Evolutionary conservation across 2,329 filamentous ascomycete genomes (phyloP), one percentile per base, ranked within the genome.

Genomic region (Amylocarpus encephaloides): DNA sequence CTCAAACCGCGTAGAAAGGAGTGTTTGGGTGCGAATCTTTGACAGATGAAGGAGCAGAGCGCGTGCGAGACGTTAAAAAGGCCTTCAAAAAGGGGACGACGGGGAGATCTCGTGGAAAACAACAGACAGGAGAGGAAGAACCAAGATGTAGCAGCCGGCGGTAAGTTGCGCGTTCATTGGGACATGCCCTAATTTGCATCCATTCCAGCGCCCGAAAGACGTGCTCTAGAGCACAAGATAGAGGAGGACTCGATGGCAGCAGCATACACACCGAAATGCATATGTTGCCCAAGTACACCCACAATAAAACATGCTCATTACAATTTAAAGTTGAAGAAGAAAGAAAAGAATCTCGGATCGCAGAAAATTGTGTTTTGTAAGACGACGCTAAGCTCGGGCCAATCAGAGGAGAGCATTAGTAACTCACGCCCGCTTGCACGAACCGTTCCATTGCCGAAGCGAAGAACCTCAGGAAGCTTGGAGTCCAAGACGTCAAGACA

Each of bases 271-370:
- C 60, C 58, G 63, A 64, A 65, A 69, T 64, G 68, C 64, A 52
- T 62, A 66, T 66, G 53, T 45, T 55, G 72, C 71, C 67, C 78
- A 77, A 82, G 79, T 73, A 76, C 74, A 78, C 80, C 81, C 79
- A 85, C 81, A 83, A 85, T 84, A 85, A 81, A 80, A 64, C 77
- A 76, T 80, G 79, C 76, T 68, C 79, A 72, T 64, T 76, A 82
- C 83, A 81, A 83, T 64, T 71, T 71, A 69, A 68, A 58, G 56
- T 63, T 64, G 66, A 66, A 73, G 68, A 68, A 71, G 44, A 62
- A 57, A 65, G 66, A 46, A 66, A 63, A 63, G 57, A 53, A 34
- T 19, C 58, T 54, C 54, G 62, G 47, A 49, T 46, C 36, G 32
- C 45, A 34, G 46, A 57, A 55, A 60, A 48, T 53, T 63, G 49